These are phyloP conservation scores for Paralagenidium karlingii DNA, from an alignment of 352 stramenopile genomes.

Conservation along the genomic window DNA sequence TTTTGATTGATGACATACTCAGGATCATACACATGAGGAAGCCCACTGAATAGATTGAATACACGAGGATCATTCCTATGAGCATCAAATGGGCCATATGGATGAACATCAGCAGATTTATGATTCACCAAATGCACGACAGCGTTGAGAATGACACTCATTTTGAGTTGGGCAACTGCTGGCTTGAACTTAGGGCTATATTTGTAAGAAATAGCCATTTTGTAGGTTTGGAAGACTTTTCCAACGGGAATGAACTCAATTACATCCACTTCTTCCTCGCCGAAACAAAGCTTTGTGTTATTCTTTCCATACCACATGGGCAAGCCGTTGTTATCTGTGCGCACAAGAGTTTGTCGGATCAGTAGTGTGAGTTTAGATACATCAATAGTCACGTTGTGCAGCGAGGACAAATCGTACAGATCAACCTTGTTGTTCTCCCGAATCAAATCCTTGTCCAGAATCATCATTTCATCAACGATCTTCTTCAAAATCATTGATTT, in stretches of 20 bases:
- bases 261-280: slow-evolving; percentile 8
- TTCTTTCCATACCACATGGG: slow-evolving; percentile 15
- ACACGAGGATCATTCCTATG: slow-evolving; percentile 4
- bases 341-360: slow-evolving; percentile 8
- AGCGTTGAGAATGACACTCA: slow-evolving; percentile 5
- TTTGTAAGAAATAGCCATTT: slow-evolving; percentile 8
- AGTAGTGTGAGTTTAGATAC: slow-evolving; percentile 8
- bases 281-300: slow-evolving; percentile 12
- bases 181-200: slow-evolving; percentile 5
- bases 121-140: slow-evolving; percentile 6
- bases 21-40: slow-evolving; percentile 6
- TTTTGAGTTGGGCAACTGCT: slow-evolving; percentile 5
- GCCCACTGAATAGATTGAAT: slow-evolving; percentile 6
- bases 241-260: slow-evolving; percentile 11
- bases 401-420: slow-evolving; percentile 9
- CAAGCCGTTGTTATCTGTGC: slow-evolving; percentile 11
- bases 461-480: slow-evolving; percentile 11
- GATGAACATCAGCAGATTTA: slow-evolving; percentile 5
- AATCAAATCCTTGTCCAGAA: slow-evolving; percentile 9
- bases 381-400: slow-evolving; percentile 8
- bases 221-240: slow-evolving; percentile 12
- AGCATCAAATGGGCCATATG: slow-evolving; percentile 4
- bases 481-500: slow-evolving; percentile 13
- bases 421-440: slow-evolving; percentile 7
- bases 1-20: slow-evolving; percentile 6